Evolutionary conservation across 306 rosid species (phyloP).

Genomic region (Lathyrus aphaca): DNA sequence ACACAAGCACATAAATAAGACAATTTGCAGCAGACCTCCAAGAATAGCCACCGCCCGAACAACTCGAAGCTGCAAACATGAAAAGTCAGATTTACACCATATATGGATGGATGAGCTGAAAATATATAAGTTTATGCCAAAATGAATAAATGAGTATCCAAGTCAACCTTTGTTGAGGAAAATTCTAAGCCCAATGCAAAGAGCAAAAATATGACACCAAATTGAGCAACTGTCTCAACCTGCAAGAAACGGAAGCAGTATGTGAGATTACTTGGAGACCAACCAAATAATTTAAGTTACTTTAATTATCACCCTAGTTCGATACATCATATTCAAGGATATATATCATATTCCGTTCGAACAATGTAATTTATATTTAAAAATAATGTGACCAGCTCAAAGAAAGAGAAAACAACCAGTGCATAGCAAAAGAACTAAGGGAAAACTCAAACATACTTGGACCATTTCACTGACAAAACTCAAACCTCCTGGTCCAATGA

Average conservation of each 20-base stretch:
- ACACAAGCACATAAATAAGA: constrained; percentile 88
- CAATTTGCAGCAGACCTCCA: constrained; percentile 92
- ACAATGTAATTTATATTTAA: constrained; percentile 7
- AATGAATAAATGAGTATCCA: constrained; percentile 30
- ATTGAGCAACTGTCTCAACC: constrained; percentile 99
- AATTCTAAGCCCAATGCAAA: constrained; percentile 95
- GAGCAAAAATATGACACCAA: constrained; percentile 97
- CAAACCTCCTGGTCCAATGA: constrained; percentile 94
- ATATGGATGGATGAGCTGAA: constrained; percentile 23
- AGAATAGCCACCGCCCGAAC: constrained; percentile 95
- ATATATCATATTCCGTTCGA: constrained; percentile 27
- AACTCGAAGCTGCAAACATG: constrained; percentile 75
- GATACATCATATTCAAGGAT: constrained; percentile 20
- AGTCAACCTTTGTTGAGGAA: constrained; percentile 76
- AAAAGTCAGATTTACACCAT: constrained; percentile 34
- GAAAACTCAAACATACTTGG: constrained; percentile 64
- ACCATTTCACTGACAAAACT: constrained; percentile 97
- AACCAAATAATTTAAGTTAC: constrained; percentile 22
- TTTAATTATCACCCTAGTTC: constrained; percentile 9
- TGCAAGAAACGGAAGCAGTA: constrained; percentile 42
- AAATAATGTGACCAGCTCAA: constrained; percentile 15
- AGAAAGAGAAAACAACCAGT: constrained; percentile 9
- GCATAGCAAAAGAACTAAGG: constrained; percentile 32
- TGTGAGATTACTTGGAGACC: constrained; percentile 15
- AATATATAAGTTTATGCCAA: constrained; percentile 29